Evolutionary conservation across 495 filamentous ascomycete genomes (phyloP), one percentile per base, ranked within the genome.

Genomic region (Podospora bellae-mahoneyi): DNA sequence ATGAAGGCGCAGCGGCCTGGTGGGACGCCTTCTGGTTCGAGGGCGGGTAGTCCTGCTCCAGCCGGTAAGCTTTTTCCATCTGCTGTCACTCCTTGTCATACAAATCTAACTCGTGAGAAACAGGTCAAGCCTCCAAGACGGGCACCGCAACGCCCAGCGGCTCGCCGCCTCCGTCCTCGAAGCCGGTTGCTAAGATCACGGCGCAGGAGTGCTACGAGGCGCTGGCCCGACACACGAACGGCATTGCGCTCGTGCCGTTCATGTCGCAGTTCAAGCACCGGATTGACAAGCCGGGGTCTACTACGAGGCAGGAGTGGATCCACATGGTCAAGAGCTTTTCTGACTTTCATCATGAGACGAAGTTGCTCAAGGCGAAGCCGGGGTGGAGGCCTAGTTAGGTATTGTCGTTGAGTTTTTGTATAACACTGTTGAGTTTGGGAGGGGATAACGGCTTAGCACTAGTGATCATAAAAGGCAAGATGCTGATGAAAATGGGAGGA

Each of bases 231-330:
- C 63, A 71, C 53, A 63, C 69, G 84, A 93, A 58, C 4, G 92
- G 92, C 34, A 90, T 94, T 60, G 78, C 82, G 2, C 87, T 92
- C 64, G 79, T 76, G 53, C 81, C 84, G 4, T 76, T 94, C n/a
- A 77, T 92, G 34, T 83, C 77, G 23, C 78, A 80, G 26, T 94
- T 94, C 80, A 83, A 84, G 32, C 78, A 80, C 53, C 84, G 87
- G 19, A 80, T 91, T 57, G 84, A 84, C 10, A 82, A 82, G 58
- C 74, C 78, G 13, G 74, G 78, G 20, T 74, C 76, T n/a, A 71
- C 76, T 27, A 72, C 75, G 23, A 79, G 78, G 68, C 76, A 74
- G 66, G 77, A 80, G 19, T 89, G 89, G 76, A 82, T 87, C 20
- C 72, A 75, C 23, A 56, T 88, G 68, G 85, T 90, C 63, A 87